Base-by-base conservation (phyloP, 352 stramenopile species). In the Sclerospora graminicola region DNA sequence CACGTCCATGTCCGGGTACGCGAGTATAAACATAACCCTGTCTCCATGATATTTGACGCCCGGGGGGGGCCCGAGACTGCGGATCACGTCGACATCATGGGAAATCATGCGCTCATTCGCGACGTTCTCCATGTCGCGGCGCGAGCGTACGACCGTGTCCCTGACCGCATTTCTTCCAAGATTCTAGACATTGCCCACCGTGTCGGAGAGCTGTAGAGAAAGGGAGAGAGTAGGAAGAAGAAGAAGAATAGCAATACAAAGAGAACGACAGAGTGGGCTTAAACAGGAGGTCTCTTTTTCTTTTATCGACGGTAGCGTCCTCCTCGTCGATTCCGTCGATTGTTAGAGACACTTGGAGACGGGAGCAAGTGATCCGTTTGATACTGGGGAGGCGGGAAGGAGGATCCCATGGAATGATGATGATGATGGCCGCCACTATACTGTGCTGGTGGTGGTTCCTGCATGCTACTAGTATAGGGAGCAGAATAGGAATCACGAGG, bases 31-130 rank as follows among this genome's bases (percentile, higher is more conserved):
- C 78, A 89, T 51, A 68, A 85, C 34, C 78, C 78, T 4, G 73
- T 89, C 43, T 86, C 78, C 20, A 66, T 89, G 39, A 47, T 89
- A 28, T 84, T 66, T 38, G 78, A 89, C 36, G 39, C 78, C 10
- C 75, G 78, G 21, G 78, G 78, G 8, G 78, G 78, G 1, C 78
- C 78, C 1, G 67, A 69, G 44, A 89, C 78, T 4, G 78, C 81
- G 14, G 90, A 97, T 44, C 93, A 98, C 69, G 87, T 97, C 2
- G 91, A 97, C 47, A 96, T 98, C 55, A 84, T 98, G 66, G 91
- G 91, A 27, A 97, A 97, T 66, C 65, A 94, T 42, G 82, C 80
- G 23, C 68, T 96, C 11, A 95, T 96, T 45, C 77, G 66, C 30
- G 74, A 89, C 50, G 42, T 89, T 14, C 46, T 89, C 32, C 65